Evolutionary conservation across 805 yeast species (phyloP).

Genomic region (Diddensiella santjacobensis): DNA sequence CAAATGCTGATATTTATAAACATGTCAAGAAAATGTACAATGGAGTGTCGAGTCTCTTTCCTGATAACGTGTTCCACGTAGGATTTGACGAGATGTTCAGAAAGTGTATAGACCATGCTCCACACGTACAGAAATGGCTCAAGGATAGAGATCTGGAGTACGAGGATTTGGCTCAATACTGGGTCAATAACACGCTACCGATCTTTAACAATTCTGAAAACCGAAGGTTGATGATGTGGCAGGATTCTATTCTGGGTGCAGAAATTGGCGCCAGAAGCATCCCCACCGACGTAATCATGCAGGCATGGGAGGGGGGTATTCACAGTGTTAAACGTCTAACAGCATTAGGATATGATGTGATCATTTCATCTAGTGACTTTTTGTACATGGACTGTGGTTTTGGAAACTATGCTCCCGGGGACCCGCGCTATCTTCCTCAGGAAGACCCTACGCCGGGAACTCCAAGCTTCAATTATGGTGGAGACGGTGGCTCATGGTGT

Average conservation of each 20-base stretch:
- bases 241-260: constrained; percentile 32
- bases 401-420: constrained; percentile 37
- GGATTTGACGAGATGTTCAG: constrained; percentile 39
- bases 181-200: constrained; percentile 36
- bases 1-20: constrained; percentile 32
- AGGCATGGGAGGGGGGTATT: constrained; percentile 34
- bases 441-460: constrained; percentile 24
- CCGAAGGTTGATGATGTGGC: constrained; percentile 40
- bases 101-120: constrained; percentile 33
- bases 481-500: constrained; percentile 39
- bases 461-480: constrained; percentile 31
- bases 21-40: constrained; percentile 33
- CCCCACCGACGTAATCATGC: constrained; percentile 36
- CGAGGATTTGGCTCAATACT: constrained; percentile 34
- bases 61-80: constrained; percentile 39
- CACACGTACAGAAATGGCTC: constrained; percentile 30
- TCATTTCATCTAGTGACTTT: constrained; percentile 34
- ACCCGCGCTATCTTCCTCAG: constrained; percentile 32
- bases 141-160: constrained; percentile 25
- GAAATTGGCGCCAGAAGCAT: constrained; percentile 28
- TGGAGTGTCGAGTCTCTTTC: constrained; percentile 34
- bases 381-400: constrained; percentile 42
- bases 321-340: constrained; percentile 30
- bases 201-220: constrained; percentile 28
- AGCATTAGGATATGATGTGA: constrained; percentile 36